A percentile compares a stretch with the other conserved stretches of the same genome.
Evolutionary conservation across 164 flowering plant genomes (phyloP).

Genomic region (Berberis thunbergii): DNA sequence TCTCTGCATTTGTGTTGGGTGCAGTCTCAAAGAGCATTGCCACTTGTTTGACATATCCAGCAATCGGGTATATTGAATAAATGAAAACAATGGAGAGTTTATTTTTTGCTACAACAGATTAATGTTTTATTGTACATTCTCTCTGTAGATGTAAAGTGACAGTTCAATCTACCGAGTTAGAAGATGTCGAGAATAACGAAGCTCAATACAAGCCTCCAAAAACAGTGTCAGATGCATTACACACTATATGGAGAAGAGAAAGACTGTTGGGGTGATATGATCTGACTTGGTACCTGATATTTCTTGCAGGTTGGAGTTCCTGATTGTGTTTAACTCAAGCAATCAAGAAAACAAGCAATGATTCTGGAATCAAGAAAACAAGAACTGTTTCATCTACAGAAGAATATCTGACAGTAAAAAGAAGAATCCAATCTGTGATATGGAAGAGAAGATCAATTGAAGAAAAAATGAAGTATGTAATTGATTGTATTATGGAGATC

Average conservation of each 20-base stretch:
- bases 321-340: too few species aligned
- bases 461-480: too few species aligned
- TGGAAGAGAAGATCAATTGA: too few species aligned
- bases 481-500: too few species aligned
- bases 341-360: too few species aligned
- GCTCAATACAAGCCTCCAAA: conserved; percentile 17
- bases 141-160: conserved; percentile 65
- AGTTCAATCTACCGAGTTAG: conserved; percentile 66
- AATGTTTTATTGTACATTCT: background rate
- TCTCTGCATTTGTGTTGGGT: conserved; percentile 65
- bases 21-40: conserved; percentile 79
- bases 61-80: conserved; percentile 47
- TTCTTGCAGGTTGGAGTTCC: too few species aligned
- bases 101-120: background rate
- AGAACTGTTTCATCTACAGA: too few species aligned
- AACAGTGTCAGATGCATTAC: conserved; percentile 32
- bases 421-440: too few species aligned
- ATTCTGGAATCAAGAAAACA: too few species aligned
- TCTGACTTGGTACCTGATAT: too few species aligned
- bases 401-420: too few species aligned
- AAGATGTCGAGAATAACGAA: conserved; percentile 26
- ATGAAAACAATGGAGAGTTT: too few species aligned
- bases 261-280: conserved; percentile 54
- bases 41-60: conserved; percentile 70
- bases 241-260: conserved; percentile 59